Evolutionary conservation across 768 basidiomycete species (phyloP).

Genomic region (Russula lepida): DNA sequence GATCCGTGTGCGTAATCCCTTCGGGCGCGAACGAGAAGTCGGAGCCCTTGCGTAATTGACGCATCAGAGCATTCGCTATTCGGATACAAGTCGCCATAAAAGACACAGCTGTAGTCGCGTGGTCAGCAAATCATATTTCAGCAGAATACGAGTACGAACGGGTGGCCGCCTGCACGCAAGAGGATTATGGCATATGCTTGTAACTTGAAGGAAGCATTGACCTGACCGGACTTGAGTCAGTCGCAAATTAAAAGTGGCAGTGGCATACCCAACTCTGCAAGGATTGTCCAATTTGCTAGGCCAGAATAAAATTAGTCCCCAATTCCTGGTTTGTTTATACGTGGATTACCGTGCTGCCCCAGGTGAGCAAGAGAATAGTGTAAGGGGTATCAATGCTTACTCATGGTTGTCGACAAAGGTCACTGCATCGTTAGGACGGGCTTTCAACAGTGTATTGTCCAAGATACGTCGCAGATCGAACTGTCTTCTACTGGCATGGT

Average conservation of each 20-base stretch:
- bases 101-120: slow-evolving; percentile 56
- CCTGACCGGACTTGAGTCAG: slow-evolving; percentile 33
- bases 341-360: slow-evolving; percentile 48
- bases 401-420: slow-evolving; percentile 91
- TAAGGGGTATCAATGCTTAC: slow-evolving; percentile 35
- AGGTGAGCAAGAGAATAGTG: slow-evolving; percentile 7
- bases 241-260: background rate
- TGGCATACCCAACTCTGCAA: slow-evolving; percentile 73
- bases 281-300: slow-evolving; percentile 59
- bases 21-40: slow-evolving; percentile 50
- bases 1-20: slow-evolving; percentile 59
- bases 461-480: slow-evolving; percentile 77
- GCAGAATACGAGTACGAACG: slow-evolving; percentile 40
- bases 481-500: slow-evolving; percentile 62
- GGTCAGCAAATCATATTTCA: background rate
- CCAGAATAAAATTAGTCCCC: background rate
- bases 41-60: slow-evolving; percentile 42
- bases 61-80: slow-evolving; percentile 59
- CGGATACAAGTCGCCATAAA: slow-evolving; percentile 77
- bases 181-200: slow-evolving; percentile 80
- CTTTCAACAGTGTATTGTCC: slow-evolving; percentile 56
- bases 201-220: slow-evolving; percentile 59
- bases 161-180: slow-evolving; percentile 59
- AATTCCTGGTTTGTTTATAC: background rate
- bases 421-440: slow-evolving; percentile 71